Percentiles rank a stretch among this genome's conserved stretches.
These are phyloP conservation scores for Cnidoscolus chayamansa DNA, from an alignment of 441 rosid genomes.

Conservation along the genomic window DNA sequence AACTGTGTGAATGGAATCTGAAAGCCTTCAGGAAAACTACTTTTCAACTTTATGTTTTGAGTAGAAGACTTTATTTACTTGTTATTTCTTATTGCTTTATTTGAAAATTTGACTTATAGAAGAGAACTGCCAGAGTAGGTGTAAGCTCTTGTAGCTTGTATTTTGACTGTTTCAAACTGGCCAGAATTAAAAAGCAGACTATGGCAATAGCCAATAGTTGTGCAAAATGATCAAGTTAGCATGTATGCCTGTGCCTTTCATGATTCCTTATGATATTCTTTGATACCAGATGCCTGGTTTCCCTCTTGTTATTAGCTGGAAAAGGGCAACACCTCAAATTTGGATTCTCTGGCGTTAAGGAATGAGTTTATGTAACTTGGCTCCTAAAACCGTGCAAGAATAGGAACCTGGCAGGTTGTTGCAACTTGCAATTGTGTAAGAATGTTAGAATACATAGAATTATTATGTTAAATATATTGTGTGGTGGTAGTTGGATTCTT, in stretches of 20 bases:
- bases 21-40: background rate
- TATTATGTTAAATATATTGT: background rate
- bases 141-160: background rate
- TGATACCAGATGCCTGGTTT: background rate
- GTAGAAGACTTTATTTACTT: background rate
- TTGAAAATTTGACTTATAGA: background rate
- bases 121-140: background rate
- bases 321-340: background rate
- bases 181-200: background rate
- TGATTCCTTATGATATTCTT: background rate
- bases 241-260: background rate
- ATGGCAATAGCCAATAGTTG: background rate
- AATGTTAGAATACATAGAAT: background rate
- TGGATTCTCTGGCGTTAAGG: background rate
- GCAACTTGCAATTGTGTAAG: background rate
- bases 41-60: background rate
- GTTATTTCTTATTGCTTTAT: background rate
- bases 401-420: background rate
- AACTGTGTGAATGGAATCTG: background rate
- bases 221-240: background rate
- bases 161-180: constrained; percentile 2
- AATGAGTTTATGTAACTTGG: background rate
- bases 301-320: background rate
- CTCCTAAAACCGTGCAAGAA: background rate
- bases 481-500: background rate